Percentiles rank a stretch among this genome's conserved stretches.
Evolutionary conservation across 768 basidiomycete genomes (phyloP).

Genomic region (Kwoniella shandongensis): DNA sequence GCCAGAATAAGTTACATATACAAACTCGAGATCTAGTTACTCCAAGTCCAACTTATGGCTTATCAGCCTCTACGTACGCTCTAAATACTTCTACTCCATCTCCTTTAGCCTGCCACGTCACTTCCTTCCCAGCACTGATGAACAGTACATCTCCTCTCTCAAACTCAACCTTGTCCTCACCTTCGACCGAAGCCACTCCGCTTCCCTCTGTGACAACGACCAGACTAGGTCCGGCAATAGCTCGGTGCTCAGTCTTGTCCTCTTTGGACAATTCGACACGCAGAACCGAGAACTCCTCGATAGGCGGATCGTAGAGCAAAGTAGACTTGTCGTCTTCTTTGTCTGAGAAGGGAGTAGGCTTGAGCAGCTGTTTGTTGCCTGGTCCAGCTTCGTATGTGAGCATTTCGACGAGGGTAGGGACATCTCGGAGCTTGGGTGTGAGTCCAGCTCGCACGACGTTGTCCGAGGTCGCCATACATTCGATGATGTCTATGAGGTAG

Average conservation of each 20-base stretch:
- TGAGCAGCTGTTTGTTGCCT: slow-evolving; percentile 68
- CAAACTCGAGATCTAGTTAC: too few relatives aligned
- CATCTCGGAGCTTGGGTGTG: slow-evolving; percentile 92
- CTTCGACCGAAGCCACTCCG: slow-evolving; percentile 57
- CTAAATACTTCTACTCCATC: slow-evolving; percentile 63
- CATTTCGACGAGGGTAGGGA: slow-evolving; percentile 80
- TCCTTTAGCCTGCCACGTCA: slow-evolving; percentile 58
- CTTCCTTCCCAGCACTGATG: slow-evolving; percentile 67
- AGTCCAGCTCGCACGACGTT: slow-evolving; percentile 98
- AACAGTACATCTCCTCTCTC: slow-evolving; percentile 77
- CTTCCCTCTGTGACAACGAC: slow-evolving; percentile 70
- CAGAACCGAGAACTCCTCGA: slow-evolving; percentile 88
- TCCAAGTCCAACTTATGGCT: too few relatives aligned
- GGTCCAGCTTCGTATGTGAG: slow-evolving; percentile 79
- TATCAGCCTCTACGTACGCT: slow-evolving; percentile 61
- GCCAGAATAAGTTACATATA: too few relatives aligned
- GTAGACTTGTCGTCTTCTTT: slow-evolving; percentile 46
- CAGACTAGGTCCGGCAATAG: slow-evolving; percentile 80
- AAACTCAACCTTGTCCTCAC: slow-evolving; percentile 53
- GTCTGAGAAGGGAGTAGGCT: slow-evolving; percentile 59
- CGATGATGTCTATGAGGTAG: slow-evolving; percentile 75
- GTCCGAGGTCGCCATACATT: slow-evolving; percentile 68
- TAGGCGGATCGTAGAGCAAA: slow-evolving; percentile 81
- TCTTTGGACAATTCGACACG: slow-evolving; percentile 59
- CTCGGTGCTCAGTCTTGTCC: slow-evolving; percentile 61